These are phyloP conservation scores for Haplosporangium gracile DNA, from an alignment of 192 early-diverging fungal genomes.

Conservation along the genomic window DNA sequence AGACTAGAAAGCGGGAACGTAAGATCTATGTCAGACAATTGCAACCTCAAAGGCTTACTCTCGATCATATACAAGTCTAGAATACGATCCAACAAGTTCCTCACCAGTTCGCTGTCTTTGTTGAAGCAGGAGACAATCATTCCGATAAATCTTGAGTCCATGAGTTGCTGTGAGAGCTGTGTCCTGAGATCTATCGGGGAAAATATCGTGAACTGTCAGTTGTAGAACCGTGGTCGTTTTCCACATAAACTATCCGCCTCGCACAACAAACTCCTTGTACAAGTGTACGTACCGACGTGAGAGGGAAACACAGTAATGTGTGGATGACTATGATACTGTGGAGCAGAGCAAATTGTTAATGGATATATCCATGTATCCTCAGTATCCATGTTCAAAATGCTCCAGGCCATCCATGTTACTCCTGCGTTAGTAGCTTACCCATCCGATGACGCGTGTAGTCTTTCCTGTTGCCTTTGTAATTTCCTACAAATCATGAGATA, in stretches of 20 bases:
- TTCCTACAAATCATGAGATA: slow-evolving; percentile 12
- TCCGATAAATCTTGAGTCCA: slow-evolving; percentile 65
- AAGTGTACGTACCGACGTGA: slow-evolving; percentile 56
- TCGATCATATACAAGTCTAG: no score
- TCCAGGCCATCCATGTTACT: neutral
- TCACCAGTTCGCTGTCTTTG: slow-evolving; percentile 55
- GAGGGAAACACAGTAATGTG: slow-evolving; percentile 68
- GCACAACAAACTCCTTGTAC: neutral
- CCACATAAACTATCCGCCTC: neutral
- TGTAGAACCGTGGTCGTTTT: neutral
- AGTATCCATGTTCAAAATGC: neutral
- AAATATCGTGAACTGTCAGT: neutral
- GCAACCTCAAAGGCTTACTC: no score
- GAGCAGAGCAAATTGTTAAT: neutral
- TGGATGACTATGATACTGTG: slow-evolving; percentile 68
- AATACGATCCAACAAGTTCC: neutral
- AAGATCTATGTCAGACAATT: no score
- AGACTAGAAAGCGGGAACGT: slow-evolving; percentile 19
- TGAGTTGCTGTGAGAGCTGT: slow-evolving; percentile 62
- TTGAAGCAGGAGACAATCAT: slow-evolving; percentile 68
- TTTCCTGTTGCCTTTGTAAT: slow-evolving; percentile 56
- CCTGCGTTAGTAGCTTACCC: slow-evolving; percentile 45
- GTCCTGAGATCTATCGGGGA: slow-evolving; percentile 57
- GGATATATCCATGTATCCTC: neutral
- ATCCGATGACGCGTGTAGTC: slow-evolving; percentile 62